Evolutionary conservation across 768 basidiomycete genomes (phyloP).

Genomic region (Rhodotorula diobovata): DNA sequence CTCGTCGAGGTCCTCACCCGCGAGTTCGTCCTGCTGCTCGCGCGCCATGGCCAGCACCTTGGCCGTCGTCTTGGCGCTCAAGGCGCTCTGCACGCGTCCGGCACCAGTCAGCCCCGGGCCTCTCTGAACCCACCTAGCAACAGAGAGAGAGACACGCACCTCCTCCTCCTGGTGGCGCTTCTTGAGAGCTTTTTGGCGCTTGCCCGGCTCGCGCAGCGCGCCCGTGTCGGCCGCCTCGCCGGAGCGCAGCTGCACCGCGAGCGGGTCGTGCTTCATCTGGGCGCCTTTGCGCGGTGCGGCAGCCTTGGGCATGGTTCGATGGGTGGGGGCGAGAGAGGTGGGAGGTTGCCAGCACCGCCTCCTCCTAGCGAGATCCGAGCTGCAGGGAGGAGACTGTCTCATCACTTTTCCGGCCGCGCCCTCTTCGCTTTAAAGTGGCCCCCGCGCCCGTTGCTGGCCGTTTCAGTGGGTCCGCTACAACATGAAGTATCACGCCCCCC

Average conservation of each 20-base stretch:
- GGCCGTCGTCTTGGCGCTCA: conserved; percentile 75
- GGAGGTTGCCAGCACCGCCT: not conserved
- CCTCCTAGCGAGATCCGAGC: not conserved
- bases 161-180: conserved; percentile 61
- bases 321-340: no score
- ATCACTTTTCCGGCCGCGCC: not conserved
- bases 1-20: conserved; percentile 40
- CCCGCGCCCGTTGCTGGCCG: no score
- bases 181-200: conserved; percentile 48
- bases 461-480: no score
- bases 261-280: conserved; percentile 63
- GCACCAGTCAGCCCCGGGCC: not conserved
- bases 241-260: conserved; percentile 73
- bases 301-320: conserved; percentile 28
- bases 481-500: not conserved
- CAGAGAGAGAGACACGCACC: conserved; percentile 20
- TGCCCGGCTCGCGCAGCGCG: conserved; percentile 36
- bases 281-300: not conserved
- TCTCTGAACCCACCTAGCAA: rapidly evolving
- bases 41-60: conserved; percentile 87
- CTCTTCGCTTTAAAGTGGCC: no score
- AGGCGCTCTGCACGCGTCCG: conserved; percentile 54
- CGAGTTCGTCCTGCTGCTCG: conserved; percentile 71
- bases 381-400: not conserved
- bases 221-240: conserved; percentile 55